Percentiles rank a stretch among this genome's conserved stretches.
Evolutionary conservation across 2,329 filamentous ascomycete genomes (phyloP).

Genomic region (Mycosphaerella sp.): DNA sequence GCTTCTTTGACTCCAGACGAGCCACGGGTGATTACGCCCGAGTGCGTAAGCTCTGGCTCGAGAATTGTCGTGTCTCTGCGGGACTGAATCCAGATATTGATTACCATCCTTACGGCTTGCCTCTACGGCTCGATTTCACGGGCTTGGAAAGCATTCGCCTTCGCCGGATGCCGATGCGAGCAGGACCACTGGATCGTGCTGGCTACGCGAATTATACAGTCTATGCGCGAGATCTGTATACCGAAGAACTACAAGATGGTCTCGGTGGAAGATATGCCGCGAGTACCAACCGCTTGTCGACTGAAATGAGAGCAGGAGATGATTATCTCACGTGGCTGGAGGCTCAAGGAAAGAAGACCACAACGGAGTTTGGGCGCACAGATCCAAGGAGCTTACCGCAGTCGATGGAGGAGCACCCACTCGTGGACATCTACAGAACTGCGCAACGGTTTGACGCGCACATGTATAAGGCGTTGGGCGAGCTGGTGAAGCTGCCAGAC

Average conservation of each 20-base stretch:
- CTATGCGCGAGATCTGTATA: neutral
- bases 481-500: slow-evolving; percentile 9
- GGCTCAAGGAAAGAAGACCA: neutral
- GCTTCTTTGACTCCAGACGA: slow-evolving; percentile 34
- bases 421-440: slow-evolving; percentile 7
- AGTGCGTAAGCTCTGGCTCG: slow-evolving; percentile 42
- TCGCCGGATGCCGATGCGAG: slow-evolving; percentile 34
- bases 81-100: slow-evolving; percentile 14
- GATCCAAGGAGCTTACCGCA: neutral
- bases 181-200: neutral
- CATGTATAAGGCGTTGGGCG: slow-evolving; percentile 20
- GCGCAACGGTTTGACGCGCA: slow-evolving; percentile 15
- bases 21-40: slow-evolving; percentile 26
- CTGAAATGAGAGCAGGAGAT: slow-evolving; percentile 14
- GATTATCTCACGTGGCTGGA: slow-evolving; percentile 14
- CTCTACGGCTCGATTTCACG: slow-evolving; percentile 23
- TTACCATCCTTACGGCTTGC: slow-evolving; percentile 20
- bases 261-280: slow-evolving; percentile 24
- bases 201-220: neutral
- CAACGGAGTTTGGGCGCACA: neutral
- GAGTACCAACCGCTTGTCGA: slow-evolving; percentile 11
- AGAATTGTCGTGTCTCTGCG: slow-evolving; percentile 37
- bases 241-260: slow-evolving; percentile 20
- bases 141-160: slow-evolving; percentile 40
- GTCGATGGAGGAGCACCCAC: neutral